Evolutionary conservation across 176 grass and related monocot species (phyloP).

Genomic region (Ampelocalamus luodianensis): DNA sequence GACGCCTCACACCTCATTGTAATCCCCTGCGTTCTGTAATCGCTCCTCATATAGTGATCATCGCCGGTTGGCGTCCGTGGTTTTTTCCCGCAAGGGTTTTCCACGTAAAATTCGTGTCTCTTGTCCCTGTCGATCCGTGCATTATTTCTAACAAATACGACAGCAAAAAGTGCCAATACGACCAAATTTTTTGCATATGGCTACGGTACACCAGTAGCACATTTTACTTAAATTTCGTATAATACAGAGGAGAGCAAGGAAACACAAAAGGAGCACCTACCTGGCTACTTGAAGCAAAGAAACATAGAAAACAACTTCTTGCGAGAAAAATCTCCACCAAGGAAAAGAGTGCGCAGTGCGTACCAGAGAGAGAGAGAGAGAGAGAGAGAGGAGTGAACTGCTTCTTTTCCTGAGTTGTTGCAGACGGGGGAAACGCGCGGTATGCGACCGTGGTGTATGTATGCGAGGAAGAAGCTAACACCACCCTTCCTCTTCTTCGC

Average conservation of each 20-base stretch:
- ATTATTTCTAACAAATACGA: too few species aligned
- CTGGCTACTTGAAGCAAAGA: not conserved
- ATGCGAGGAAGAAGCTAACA: not conserved
- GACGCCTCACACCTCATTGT: too few species aligned
- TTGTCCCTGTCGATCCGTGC: too few species aligned
- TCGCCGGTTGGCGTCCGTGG: too few species aligned
- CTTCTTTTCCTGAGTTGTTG: not conserved
- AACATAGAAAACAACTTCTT: not conserved
- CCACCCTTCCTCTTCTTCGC: not conserved
- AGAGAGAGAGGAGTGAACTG: not conserved
- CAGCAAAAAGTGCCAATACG: too few species aligned
- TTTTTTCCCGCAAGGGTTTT: too few species aligned
- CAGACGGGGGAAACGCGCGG: not conserved
- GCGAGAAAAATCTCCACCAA: not conserved
- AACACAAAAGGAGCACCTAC: too few species aligned
- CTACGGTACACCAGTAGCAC: not conserved
- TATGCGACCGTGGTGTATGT: not conserved
- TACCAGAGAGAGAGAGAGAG: not conserved
- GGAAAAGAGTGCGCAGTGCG: not conserved
- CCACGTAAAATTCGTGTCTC: too few species aligned
- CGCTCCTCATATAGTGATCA: too few species aligned
- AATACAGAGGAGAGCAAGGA: not conserved
- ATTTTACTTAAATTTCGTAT: not conserved
- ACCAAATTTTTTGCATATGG: too few species aligned
- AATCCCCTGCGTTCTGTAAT: too few species aligned